Percentiles rank a stretch among this genome's conserved stretches.
phyloP scores from a whole-genome alignment of 139 green algal species.

The Yamagishiella unicocca region DNA sequence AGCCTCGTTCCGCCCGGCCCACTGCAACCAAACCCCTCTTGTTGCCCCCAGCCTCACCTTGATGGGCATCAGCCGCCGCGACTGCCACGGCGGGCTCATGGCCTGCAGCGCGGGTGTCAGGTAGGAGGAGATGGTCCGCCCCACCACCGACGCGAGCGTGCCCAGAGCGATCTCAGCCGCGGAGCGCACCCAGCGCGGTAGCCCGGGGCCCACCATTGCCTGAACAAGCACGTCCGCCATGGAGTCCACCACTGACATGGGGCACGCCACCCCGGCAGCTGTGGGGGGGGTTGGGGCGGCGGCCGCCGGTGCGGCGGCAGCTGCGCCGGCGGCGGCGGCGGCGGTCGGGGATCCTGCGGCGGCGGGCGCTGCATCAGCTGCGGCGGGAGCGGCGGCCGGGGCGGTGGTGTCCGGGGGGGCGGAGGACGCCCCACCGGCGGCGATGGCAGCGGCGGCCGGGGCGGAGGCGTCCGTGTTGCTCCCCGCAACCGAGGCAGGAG shows the following conservation, averaged over 20 bases:
- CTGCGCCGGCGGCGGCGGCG: background rate
- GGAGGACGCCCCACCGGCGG: background rate
- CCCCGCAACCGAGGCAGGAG: background rate
- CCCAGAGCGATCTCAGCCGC: slow-evolving; percentile 36
- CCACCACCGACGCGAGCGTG: slow-evolving; percentile 57
- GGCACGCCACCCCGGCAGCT: background rate
- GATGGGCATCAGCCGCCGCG: slow-evolving; percentile 74
- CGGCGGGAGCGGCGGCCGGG: background rate
- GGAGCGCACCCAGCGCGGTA: slow-evolving; percentile 54
- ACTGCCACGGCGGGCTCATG: slow-evolving; percentile 57
- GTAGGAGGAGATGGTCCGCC: slow-evolving; percentile 32
- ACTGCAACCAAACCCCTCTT: background rate
- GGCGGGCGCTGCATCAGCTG: background rate
- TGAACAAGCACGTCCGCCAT: slow-evolving; percentile 59
- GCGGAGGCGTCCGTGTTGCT: slow-evolving; percentile 3
- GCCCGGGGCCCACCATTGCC: slow-evolving; percentile 53
- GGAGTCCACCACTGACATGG: slow-evolving; percentile 3
- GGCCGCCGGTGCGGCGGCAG: background rate
- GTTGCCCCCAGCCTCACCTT: too few species aligned
- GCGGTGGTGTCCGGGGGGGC: background rate
- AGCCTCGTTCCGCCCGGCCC: too few species aligned
- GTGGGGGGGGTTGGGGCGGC: background rate
- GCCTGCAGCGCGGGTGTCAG: slow-evolving; percentile 55
- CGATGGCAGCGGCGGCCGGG: background rate
- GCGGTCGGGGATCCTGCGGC: background rate